phyloP scores from a whole-genome alignment of 495 filamentous ascomycete genomes.

The Letharia lupina region DNA sequence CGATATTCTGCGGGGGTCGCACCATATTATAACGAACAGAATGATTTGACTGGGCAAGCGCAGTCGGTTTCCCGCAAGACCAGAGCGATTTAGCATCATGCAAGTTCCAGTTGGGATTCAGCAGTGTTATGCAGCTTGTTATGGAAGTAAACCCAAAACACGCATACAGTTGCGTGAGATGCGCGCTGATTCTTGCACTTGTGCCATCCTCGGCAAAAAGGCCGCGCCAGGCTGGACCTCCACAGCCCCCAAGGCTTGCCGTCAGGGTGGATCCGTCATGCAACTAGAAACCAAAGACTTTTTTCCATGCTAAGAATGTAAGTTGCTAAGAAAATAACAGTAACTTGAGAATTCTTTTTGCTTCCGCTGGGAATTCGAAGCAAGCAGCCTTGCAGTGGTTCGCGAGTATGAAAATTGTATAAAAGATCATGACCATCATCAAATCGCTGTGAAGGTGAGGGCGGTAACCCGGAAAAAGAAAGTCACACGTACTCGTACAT shows the following conservation, averaged over 20 bases:
- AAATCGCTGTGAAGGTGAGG: background rate
- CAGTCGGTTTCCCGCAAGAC: conserved; percentile 10
- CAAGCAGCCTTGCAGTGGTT: background rate
- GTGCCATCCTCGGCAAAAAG: conserved; percentile 15
- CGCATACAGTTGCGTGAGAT: conserved; percentile 17
- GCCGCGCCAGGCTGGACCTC: conserved; percentile 20
- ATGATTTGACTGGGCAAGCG: conserved; percentile 16
- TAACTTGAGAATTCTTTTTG: background rate
- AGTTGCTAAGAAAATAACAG: background rate
- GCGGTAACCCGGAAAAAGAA: background rate
- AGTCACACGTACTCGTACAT: conserved; percentile 1
- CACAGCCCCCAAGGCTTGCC: conserved; percentile 16
- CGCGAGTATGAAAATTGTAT: background rate
- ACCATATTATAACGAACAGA: conserved; percentile 17
- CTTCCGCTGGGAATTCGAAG: background rate
- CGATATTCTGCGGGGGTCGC: conserved; percentile 14
- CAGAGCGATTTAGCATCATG: conserved; percentile 18
- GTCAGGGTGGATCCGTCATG: conserved; percentile 13
- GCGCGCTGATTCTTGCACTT: conserved; percentile 15
- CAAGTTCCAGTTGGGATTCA: conserved; percentile 12
- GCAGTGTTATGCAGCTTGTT: conserved; percentile 16
- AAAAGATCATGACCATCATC: background rate
- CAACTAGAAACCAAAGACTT: conserved; percentile 14
- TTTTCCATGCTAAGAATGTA: background rate
- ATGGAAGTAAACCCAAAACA: conserved; percentile 10